Evolutionary conservation across 108 stramenopile species (phyloP), one percentile per base, ranked within the genome.

Genomic region (Cylindrotheca closterium): DNA sequence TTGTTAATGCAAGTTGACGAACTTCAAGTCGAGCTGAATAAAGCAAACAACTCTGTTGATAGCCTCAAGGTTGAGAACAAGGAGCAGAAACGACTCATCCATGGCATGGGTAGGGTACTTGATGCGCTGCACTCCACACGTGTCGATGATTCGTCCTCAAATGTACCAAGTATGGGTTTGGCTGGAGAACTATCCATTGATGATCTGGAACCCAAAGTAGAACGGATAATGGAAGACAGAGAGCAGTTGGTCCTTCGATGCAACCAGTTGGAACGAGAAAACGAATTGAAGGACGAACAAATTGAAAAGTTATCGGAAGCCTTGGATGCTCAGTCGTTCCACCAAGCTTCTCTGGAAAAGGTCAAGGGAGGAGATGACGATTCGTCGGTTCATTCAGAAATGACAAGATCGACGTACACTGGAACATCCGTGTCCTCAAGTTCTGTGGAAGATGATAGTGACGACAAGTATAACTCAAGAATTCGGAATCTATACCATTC

Each of bases 201-300:
- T 3, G 65, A 74, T 42, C 55, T 74, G 49, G 65, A 74, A 51
- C 19, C 24, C 10, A 67, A 67, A 26, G 55, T 74, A 1, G 66
- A 67, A 48, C 56, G 60, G 0, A 74, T 74, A 17, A 67, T 60
- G 47, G 42, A 56, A 34, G 66, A 74, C 37, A 65, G 73, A 17
- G 42, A 34, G 17, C n/a, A 47, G 21, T 58, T 74, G n/a, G 53
- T 61, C 19, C 26, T 26, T 33, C 34, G 47, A 19, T 74, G 73
- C 33, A 18, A 33, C 17, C 53, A 62, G 21, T 27, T 74, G 27
- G 65, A 67, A 42, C 19, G 33, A 29, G 54, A 67, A 45, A 56
- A 67, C 22, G 8, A 30, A 2, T 27, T 48, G 26, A 49, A 74
- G n/a, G 58, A 69, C 22, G 42, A 27, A 15, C 54, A 56, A 30